A percentile compares a stretch with the other conserved stretches of the same genome.
phyloP scores from a whole-genome alignment of 805 yeast genomes.

The Metschnikowia sp. region DNA sequence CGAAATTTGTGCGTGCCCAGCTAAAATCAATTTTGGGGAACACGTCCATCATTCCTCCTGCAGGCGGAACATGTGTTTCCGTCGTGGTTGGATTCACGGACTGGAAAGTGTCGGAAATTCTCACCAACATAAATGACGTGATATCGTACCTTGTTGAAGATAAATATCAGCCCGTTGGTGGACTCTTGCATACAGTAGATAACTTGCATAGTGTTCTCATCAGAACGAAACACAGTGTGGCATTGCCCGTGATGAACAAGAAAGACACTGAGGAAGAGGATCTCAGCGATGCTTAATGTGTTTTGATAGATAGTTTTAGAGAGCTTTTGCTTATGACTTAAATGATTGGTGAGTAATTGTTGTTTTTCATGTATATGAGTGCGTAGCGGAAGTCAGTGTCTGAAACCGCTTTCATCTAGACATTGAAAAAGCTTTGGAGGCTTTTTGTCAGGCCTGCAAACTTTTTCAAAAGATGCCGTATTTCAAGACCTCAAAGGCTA shows the following conservation, averaged over 20 bases:
- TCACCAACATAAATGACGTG: slow-evolving; percentile 53
- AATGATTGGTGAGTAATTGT: too few species aligned
- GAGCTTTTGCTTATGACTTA: too few species aligned
- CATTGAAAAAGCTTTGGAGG: too few species aligned
- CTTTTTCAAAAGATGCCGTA: too few species aligned
- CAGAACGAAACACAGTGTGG: slow-evolving; percentile 63
- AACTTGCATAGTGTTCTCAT: slow-evolving; percentile 52
- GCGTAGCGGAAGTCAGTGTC: too few species aligned
- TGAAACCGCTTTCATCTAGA: too few species aligned
- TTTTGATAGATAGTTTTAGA: too few species aligned
- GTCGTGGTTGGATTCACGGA: slow-evolving; percentile 57
- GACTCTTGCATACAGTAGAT: slow-evolving; percentile 44
- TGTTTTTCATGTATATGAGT: too few species aligned
- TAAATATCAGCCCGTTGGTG: slow-evolving; percentile 55
- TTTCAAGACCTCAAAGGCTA: too few species aligned
- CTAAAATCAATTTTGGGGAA: slow-evolving; percentile 60
- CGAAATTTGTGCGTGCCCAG: slow-evolving; percentile 61
- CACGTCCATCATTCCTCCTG: slow-evolving; percentile 56
- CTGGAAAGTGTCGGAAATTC: slow-evolving; percentile 40
- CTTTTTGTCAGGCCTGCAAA: too few species aligned
- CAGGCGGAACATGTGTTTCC: slow-evolving; percentile 57
- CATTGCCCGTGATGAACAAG: slow-evolving; percentile 50
- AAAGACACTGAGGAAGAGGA: slow-evolving; percentile 17
- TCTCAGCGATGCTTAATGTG: slow-evolving; percentile 17
- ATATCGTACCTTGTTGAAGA: slow-evolving; percentile 45